phyloP scores from a whole-genome alignment of 2,329 filamentous ascomycete genomes.

The Phyllosticta citriasiana region DNA sequence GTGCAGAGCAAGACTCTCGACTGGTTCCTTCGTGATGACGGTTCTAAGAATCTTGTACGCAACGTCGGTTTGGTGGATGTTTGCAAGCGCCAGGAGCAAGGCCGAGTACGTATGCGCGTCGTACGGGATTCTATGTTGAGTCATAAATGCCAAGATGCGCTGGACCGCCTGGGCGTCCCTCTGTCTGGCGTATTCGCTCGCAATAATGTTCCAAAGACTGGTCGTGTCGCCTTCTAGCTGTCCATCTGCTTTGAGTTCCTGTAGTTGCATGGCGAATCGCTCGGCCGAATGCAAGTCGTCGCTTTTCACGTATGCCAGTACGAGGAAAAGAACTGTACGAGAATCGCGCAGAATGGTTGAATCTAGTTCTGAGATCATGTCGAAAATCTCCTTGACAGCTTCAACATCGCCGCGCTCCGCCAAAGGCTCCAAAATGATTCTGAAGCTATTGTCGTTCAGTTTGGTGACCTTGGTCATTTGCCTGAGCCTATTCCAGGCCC shows the following conservation, averaged over 20 bases:
- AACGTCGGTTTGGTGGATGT: conserved; percentile 43
- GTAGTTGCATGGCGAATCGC: conserved; percentile 35
- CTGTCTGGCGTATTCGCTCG: conserved; percentile 57
- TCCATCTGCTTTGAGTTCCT: conserved; percentile 24
- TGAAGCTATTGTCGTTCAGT: conserved; percentile 57
- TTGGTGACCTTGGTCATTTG: conserved; percentile 40
- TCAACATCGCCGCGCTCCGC: conserved; percentile 64
- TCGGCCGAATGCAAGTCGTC: conserved; percentile 33
- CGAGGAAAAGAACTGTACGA: conserved; percentile 36
- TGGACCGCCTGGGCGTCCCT: conserved; percentile 48
- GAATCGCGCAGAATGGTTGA: neutral
- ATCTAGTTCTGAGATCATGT: conserved; percentile 37
- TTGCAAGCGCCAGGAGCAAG: conserved; percentile 48
- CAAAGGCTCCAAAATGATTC: conserved; percentile 62
- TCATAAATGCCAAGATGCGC: conserved; percentile 47
- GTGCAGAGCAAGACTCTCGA: conserved; percentile 38
- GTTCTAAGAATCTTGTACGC: conserved; percentile 44
- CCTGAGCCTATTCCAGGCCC: conserved; percentile 55
- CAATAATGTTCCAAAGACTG: conserved; percentile 67
- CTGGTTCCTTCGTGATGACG: conserved; percentile 40
- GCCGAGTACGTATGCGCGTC: conserved; percentile 51
- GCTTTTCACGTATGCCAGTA: conserved; percentile 50
- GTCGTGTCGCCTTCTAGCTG: conserved; percentile 44
- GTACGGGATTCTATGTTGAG: conserved; percentile 37
- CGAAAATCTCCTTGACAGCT: conserved; percentile 55